Evolutionary conservation across 2,329 filamentous ascomycete genomes (phyloP).

Genomic region (Aspergillus japonicus): DNA sequence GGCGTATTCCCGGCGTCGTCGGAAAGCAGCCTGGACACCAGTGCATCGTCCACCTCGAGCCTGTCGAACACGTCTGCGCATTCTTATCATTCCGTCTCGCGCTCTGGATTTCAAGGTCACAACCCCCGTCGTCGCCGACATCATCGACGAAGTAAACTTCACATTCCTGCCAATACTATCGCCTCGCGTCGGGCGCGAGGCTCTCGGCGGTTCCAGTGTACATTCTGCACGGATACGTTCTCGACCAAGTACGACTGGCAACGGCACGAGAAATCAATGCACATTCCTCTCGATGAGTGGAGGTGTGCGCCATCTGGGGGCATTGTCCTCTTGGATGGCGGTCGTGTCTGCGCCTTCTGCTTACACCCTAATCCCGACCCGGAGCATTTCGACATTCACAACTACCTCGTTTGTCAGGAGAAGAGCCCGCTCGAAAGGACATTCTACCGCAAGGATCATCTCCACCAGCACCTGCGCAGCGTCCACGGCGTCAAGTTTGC

Average conservation of each 20-base stretch:
- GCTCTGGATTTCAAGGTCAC: too few species aligned
- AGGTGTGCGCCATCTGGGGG: slow-evolving; percentile 55
- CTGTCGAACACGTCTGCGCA: too few species aligned
- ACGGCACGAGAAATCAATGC: slow-evolving; percentile 49
- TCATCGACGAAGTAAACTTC: too few species aligned
- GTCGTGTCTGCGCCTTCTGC: slow-evolving; percentile 48
- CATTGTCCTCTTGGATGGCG: slow-evolving; percentile 21
- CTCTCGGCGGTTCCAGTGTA: slow-evolving; percentile 37
- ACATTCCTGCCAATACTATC: too few species aligned
- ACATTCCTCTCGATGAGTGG: slow-evolving; percentile 49
- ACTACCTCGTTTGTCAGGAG: slow-evolving; percentile 52
- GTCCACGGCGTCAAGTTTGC: slow-evolving; percentile 52
- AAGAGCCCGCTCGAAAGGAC: slow-evolving; percentile 55
- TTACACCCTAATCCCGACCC: slow-evolving; percentile 46
- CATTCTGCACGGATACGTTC: slow-evolving; percentile 50
- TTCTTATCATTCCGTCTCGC: too few species aligned
- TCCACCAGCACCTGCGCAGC: slow-evolving; percentile 57
- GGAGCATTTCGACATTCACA: slow-evolving; percentile 54
- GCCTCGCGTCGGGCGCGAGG: too few species aligned
- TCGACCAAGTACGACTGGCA: slow-evolving; percentile 50
- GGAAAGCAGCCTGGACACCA: too few species aligned
- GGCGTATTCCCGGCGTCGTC: too few species aligned
- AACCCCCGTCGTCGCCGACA: too few species aligned
- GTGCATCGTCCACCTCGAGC: too few species aligned
- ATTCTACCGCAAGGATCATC: slow-evolving; percentile 60